These are phyloP conservation scores for Sclerotinia borealis DNA, from an alignment of 2,329 filamentous ascomycete genomes.

Conservation along the genomic window DNA sequence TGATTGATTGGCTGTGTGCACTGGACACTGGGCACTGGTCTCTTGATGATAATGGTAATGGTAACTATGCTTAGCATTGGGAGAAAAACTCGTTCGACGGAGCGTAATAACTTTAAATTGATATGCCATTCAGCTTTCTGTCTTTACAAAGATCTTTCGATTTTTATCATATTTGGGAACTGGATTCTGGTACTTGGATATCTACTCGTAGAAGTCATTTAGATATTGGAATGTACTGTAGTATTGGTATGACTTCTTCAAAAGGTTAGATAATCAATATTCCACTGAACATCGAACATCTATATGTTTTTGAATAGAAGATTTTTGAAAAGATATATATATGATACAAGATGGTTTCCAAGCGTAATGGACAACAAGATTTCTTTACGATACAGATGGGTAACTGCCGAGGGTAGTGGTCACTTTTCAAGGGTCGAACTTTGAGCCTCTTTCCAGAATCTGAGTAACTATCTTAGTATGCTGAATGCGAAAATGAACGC, in stretches of 20 bases:
- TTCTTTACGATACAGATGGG: constrained; percentile 6
- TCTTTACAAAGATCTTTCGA: too few relatives aligned
- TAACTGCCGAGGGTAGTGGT: constrained; percentile 16
- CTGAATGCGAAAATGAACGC: constrained; percentile 11
- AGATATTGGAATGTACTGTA: too few relatives aligned
- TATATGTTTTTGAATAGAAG: background rate
- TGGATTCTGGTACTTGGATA: too few relatives aligned
- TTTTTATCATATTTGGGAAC: too few relatives aligned
- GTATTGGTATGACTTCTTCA: too few relatives aligned
- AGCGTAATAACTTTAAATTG: background rate
- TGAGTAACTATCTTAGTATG: constrained; percentile 13
- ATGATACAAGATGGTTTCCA: background rate
- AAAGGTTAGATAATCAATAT: background rate
- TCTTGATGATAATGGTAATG: too few relatives aligned
- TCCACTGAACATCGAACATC: background rate
- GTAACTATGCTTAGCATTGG: background rate
- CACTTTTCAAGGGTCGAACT: constrained; percentile 9
- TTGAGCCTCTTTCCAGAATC: background rate
- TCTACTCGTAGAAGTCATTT: too few relatives aligned
- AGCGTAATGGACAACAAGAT: background rate
- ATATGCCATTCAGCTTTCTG: too few relatives aligned
- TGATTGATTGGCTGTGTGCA: background rate
- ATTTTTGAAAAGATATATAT: background rate
- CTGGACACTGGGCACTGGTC: too few relatives aligned
- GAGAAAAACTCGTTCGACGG: background rate